Evolutionary conservation across 805 yeast genomes (phyloP).

Genomic region (Komagataella kurtzmanii): DNA sequence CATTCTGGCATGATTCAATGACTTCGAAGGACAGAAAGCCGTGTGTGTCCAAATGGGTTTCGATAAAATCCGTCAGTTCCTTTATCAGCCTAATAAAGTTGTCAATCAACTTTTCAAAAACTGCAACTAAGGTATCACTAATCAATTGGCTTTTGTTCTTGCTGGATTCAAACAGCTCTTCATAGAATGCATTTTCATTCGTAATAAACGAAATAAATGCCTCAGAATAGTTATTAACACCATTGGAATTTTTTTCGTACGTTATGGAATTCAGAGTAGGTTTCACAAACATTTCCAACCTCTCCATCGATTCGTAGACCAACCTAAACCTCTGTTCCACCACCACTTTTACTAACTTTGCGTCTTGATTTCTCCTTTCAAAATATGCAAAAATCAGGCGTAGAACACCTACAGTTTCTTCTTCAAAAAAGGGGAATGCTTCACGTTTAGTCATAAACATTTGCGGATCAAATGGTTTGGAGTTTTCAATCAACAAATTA

Average conservation of each 20-base stretch:
- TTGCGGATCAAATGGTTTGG: constrained; percentile 31
- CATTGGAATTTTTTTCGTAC: constrained; percentile 49
- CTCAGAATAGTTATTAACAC: constrained; percentile 38
- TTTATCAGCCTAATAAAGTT: constrained; percentile 24
- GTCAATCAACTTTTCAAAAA: constrained; percentile 19
- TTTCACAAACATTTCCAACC: constrained; percentile 31
- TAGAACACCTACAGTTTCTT: constrained; percentile 20
- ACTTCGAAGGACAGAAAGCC: constrained; percentile 46
- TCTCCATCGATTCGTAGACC: constrained; percentile 28
- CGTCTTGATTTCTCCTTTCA: constrained; percentile 13
- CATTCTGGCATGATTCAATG: constrained; percentile 7
- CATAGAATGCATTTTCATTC: constrained; percentile 34
- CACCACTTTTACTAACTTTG: constrained; percentile 18
- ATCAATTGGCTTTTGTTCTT: constrained; percentile 14
- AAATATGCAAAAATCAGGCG: constrained; percentile 32
- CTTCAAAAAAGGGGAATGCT: constrained; percentile 26
- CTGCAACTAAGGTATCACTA: constrained; percentile 17
- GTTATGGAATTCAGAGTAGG: constrained; percentile 23
- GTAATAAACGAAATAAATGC: constrained; percentile 34
- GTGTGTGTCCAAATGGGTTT: constrained; percentile 27
- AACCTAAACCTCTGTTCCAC: constrained; percentile 27
- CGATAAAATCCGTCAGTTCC: constrained; percentile 24
- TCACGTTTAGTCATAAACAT: constrained; percentile 22
- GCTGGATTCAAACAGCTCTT: constrained; percentile 25
- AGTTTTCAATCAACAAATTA: constrained; percentile 23